A percentile compares a stretch with the other conserved stretches of the same genome.
Conservation (phyloP, 1,284 basidiomycete species). For the Ustilago trichophora region DNA sequence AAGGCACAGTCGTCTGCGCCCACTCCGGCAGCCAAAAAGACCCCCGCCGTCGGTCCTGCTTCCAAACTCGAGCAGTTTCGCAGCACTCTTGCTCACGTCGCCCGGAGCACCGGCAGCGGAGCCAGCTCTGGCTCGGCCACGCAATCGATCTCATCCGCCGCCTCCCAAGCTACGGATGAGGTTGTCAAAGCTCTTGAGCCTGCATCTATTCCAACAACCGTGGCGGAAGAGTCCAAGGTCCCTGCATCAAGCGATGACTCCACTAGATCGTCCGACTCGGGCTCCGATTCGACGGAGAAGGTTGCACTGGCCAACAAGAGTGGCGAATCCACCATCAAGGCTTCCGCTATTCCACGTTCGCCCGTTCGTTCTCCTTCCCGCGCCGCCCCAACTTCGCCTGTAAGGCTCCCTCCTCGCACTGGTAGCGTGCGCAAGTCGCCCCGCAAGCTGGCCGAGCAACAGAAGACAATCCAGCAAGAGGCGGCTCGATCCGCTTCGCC, state of each 20-base stretch:
- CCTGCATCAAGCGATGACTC: neutral
- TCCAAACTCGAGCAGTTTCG: constrained; percentile 48
- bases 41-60: constrained; percentile 21
- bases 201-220: neutral
- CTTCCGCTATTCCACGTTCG: constrained; percentile 41
- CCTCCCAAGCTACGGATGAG: constrained; percentile 2
- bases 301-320: constrained; percentile 20
- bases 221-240: neutral
- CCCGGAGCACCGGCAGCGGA: constrained; percentile 32
- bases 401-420: constrained; percentile 27
- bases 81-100: constrained; percentile 43
- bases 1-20: constrained; percentile 20
- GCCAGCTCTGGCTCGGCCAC: constrained; percentile 24
- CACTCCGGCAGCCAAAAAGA: constrained; percentile 13
- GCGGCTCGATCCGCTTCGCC: constrained; percentile 17
- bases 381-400: constrained; percentile 20
- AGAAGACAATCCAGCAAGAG: constrained; percentile 15
- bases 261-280: constrained; percentile 24
- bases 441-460: constrained; percentile 33
- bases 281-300: constrained; percentile 37
- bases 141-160: constrained; percentile 6
- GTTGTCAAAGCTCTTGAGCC: neutral
- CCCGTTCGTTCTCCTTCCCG: constrained; percentile 41
- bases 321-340: constrained; percentile 44
- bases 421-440: constrained; percentile 46